These are phyloP conservation scores for Quercus phellos DNA, from an alignment of 331 rosid genomes.

Conservation along the genomic window DNA sequence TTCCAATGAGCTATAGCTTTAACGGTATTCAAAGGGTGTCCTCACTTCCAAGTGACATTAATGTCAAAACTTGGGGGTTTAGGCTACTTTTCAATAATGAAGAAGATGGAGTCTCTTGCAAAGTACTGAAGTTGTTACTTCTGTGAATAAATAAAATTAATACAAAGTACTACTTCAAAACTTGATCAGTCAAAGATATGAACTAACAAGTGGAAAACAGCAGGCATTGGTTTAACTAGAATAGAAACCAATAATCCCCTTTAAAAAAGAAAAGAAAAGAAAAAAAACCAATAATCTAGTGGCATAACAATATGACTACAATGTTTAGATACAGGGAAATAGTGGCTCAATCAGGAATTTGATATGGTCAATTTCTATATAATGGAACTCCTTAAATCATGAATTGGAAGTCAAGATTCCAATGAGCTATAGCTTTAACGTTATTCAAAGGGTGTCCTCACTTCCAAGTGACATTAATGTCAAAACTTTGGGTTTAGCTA, in stretches of 20 bases:
- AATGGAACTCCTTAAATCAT: background rate
- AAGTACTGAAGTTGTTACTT: background rate
- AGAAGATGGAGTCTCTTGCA: background rate
- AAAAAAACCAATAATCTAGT: background rate
- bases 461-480: background rate
- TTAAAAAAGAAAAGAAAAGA: too few species aligned
- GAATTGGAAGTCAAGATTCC: background rate
- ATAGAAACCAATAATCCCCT: background rate
- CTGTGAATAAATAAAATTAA: background rate
- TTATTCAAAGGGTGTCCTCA: background rate
- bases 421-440: background rate
- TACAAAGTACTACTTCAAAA: background rate
- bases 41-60: background rate
- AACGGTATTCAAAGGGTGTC: background rate
- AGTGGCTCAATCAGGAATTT: background rate
- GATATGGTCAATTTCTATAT: background rate
- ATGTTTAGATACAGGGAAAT: background rate
- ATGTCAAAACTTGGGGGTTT: background rate
- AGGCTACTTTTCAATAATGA: background rate
- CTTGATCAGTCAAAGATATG: background rate
- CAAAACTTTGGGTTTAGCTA: background rate
- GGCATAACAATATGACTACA: background rate
- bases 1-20: background rate
- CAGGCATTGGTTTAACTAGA: background rate
- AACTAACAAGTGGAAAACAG: background rate